Evolutionary conservation across 345 rosid species (phyloP).

Genomic region (Clausena lansium): DNA sequence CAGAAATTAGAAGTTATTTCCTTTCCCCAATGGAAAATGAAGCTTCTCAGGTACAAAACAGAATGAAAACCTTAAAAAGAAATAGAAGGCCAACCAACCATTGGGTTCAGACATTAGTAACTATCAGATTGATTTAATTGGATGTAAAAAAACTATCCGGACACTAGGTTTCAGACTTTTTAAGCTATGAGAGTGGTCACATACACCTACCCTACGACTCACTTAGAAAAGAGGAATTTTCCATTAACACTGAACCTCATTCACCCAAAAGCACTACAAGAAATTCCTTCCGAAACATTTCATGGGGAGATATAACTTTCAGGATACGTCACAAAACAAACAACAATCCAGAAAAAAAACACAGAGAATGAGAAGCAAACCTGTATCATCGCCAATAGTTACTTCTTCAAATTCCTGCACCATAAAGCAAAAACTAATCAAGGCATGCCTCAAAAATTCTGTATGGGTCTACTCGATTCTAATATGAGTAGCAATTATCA

Average conservation of each 20-base stretch:
- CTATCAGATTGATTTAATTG: neutral
- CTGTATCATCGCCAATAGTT: constrained; percentile 75
- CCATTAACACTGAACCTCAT: neutral
- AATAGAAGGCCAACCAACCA: neutral
- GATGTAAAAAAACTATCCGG: neutral
- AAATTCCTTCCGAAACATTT: neutral
- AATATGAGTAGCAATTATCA: neutral
- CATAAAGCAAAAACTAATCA: constrained; percentile 20
- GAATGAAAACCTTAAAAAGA: neutral
- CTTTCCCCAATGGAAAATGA: neutral
- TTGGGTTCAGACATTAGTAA: neutral
- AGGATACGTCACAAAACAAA: neutral
- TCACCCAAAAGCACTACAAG: neutral
- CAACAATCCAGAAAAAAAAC: constrained; percentile 11
- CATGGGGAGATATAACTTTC: neutral
- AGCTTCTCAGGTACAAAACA: neutral
- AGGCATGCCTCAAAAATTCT: neutral
- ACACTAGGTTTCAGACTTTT: neutral
- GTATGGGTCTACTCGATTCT: neutral
- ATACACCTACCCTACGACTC: neutral
- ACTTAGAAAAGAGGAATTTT: neutral
- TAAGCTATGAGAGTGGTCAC: neutral
- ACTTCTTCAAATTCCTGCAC: constrained; percentile 67
- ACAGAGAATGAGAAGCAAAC: constrained; percentile 32
- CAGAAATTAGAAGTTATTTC: neutral